Evolutionary conservation across 768 basidiomycete genomes (phyloP), one percentile per base, ranked within the genome.

Genomic region (Pleurotus giganteus): DNA sequence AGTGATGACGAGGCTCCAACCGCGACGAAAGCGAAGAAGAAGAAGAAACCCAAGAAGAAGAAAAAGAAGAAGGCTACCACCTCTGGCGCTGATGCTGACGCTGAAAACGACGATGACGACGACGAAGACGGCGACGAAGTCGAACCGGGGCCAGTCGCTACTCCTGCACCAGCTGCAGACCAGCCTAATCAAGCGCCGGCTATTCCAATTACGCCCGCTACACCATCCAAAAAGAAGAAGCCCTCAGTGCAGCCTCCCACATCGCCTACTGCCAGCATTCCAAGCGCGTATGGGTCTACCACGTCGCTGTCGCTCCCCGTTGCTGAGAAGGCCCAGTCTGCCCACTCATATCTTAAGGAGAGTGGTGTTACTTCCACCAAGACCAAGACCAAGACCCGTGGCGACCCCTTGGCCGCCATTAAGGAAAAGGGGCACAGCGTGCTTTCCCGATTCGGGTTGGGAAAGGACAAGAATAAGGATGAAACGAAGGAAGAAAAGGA

Each of bases 1-100:
- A 90, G 89, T 46, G 88, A 87, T 63, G 86, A 82, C 29, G 79
- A 77, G 3, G 69, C 67, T 1, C 52, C 63, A 26, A 44, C 65
- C 0, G 61, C 71, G 2, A 45, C 67, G 1, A 69, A 75, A 43
- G 89, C 89, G 74, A 89, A 88, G 67, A 88, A 89, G 69, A 86
- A 86, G 67, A 87, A 86, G 70, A 89, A 88, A 61, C 71, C 79
- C 19, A 89, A 86, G 74, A 91, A 89, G 66, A 89, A 86, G 69
- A 84, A 81, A 67, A 80, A 80, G 59, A 52, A 71, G 17, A 57
- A 69, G 4, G 46, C 69, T 31, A 59, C 49, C 15, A 64, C 61
- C 29, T 53, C 64, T 44, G 60, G 61, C 6, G 57, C 58, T 6
- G 59, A 51, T 11, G 61, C 62, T 43, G 61, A 19, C 62, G n/a